These are phyloP conservation scores for Penicillium steckii DNA, from an alignment of 495 filamentous ascomycete genomes.

Conservation along the genomic window DNA sequence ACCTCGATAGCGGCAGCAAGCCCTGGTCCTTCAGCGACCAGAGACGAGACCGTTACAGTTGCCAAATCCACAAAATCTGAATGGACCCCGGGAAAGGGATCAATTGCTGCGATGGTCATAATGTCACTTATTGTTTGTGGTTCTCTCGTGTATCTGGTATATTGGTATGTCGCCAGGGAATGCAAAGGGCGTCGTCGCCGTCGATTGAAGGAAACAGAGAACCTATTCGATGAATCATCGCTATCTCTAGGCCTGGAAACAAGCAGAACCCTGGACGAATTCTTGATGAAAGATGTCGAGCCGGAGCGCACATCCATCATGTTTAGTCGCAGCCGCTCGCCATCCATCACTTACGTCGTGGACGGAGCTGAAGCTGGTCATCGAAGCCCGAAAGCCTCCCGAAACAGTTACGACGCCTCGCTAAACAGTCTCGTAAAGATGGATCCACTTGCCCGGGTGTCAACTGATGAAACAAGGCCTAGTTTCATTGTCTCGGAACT, in stretches of 20 bases:
- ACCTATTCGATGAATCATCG: constrained; percentile 16
- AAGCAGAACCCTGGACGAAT: constrained; percentile 16
- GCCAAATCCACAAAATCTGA: not conserved
- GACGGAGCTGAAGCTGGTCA: constrained; percentile 16
- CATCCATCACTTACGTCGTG: constrained; percentile 22
- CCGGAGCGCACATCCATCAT: constrained; percentile 29
- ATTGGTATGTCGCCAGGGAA: constrained; percentile 10
- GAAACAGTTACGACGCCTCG: constrained; percentile 9
- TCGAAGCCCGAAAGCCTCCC: not conserved
- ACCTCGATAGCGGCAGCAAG: not conserved
- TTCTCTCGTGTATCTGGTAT: constrained; percentile 4
- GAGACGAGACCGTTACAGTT: not conserved
- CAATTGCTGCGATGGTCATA: not conserved
- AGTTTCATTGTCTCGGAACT: constrained; percentile 6
- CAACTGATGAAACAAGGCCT: constrained; percentile 4
- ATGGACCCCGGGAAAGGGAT: not conserved
- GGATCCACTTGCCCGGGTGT: constrained; percentile 6
- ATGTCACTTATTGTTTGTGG: not conserved
- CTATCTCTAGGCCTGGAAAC: constrained; percentile 18
- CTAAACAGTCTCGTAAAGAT: constrained; percentile 9
- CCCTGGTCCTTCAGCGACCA: not conserved
- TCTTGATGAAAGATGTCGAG: constrained; percentile 23
- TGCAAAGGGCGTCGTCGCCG: constrained; percentile 1
- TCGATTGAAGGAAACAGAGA: not conserved
- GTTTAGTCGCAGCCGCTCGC: constrained; percentile 27